Conservation (phyloP, 2,329 filamentous ascomycete species). For the Bisporella sp. region DNA sequence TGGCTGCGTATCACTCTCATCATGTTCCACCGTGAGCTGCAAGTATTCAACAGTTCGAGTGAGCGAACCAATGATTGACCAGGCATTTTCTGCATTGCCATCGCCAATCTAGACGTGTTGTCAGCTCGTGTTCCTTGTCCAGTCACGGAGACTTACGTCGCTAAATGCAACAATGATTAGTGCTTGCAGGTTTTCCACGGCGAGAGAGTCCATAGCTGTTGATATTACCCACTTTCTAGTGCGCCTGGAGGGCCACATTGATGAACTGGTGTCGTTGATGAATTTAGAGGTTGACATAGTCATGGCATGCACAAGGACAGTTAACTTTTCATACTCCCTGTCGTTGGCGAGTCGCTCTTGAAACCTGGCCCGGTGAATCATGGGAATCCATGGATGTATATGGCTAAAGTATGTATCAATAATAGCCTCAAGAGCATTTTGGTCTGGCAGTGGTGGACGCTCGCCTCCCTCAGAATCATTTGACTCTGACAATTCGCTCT, state of each 20-base stretch:
- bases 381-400: background rate
- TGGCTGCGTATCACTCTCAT: constrained; percentile 3
- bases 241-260: background rate
- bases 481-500: background rate
- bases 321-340: background rate
- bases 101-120: constrained; percentile 14
- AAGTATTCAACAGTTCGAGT: constrained; percentile 25
- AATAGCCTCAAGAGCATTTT: background rate
- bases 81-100: constrained; percentile 16
- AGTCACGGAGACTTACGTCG: constrained; percentile 12
- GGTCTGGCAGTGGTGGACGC: background rate
- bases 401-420: background rate
- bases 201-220: constrained; percentile 6
- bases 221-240: constrained; percentile 9
- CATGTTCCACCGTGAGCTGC: constrained; percentile 9
- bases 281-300: background rate
- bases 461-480: background rate
- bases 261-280: background rate
- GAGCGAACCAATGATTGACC: constrained; percentile 25
- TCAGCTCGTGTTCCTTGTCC: too few species aligned
- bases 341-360: background rate
- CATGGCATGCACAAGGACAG: background rate
- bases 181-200: constrained; percentile 13
- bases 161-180: constrained; percentile 19
- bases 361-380: background rate